Evolutionary conservation across 73 alveolate genomes (phyloP), one percentile per base, ranked within the genome.

Genomic region (Blepharisma japonicum): DNA sequence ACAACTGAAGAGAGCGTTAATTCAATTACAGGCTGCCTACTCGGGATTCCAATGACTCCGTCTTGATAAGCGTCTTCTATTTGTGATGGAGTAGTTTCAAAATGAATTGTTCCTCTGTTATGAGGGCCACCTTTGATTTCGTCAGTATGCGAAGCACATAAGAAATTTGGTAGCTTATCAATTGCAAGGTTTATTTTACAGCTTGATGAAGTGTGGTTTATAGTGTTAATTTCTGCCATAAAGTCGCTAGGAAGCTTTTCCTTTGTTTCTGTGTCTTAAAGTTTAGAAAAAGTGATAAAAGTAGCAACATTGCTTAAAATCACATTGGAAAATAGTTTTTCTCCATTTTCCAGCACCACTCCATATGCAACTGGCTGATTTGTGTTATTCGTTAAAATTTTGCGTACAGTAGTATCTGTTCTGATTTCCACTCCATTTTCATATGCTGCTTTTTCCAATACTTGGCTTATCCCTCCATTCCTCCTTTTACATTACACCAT

Each of bases 401-500:
- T 51, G 32, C 81, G 82, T 4, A 88, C 95, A 11, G 23, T 39
- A 25, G 83, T 23, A 25, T 84, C 78, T 7, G 84, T 50, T 6
- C 49, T 38, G n/a, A 88, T 88, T 6, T 76, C 77, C 20, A 78
- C 91, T 5, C 95, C 95, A 54, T 81, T 88, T 55, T 88, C 68
- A 45, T 77, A 49, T 9, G 89, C 91, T 23, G 85, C 79, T 20
- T 83, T 70, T 23, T 87, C 89, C 6, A 84, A 50, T 32, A 77
- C 80, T 6, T 84, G 55, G 3, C 83, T 61, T 14, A 88, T 68
- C 2, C 89, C 27, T 8, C 95, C 95, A 88, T 88, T 20, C 95
- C 95, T 51, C 95, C 95, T 81, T 84, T 46, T 9, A 88, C 95
- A 80, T 46, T 71, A 23, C 83, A 86, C 95, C 95, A 88, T 38